Conservation (phyloP, 129 eudicot species). For the Escallonia herrerae region DNA sequence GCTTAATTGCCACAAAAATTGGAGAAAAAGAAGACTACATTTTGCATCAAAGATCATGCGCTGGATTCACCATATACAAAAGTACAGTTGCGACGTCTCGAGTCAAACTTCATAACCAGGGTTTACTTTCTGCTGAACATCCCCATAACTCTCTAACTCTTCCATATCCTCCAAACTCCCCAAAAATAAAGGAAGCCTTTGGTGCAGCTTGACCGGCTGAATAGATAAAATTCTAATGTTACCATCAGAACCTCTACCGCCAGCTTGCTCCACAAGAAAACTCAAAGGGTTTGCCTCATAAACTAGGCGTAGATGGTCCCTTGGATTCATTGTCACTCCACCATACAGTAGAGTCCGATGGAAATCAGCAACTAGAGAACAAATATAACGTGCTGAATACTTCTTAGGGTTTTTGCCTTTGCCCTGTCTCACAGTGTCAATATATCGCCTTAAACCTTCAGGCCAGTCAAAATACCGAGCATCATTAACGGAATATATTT, state of each 20-base stretch:
- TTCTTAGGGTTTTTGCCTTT: conserved; percentile 82
- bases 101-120: conserved; percentile 90
- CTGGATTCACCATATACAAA: not conserved
- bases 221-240: conserved; percentile 61
- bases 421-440: conserved; percentile 92
- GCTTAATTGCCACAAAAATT: too few species aligned
- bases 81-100: not conserved
- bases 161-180: conserved; percentile 94
- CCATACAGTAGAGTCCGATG: conserved; percentile 90
- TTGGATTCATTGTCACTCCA: conserved; percentile 94
- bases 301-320: conserved; percentile 97
- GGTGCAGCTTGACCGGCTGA: conserved; percentile 86
- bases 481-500: conserved; percentile 95
- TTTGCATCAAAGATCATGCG: too few species aligned
- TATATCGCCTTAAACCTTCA: conserved; percentile 77
- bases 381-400: conserved; percentile 90
- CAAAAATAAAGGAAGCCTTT: conserved; percentile 83
- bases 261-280: conserved; percentile 85
- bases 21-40: too few species aligned
- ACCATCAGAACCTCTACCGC: conserved; percentile 94
- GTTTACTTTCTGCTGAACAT: conserved; percentile 91
- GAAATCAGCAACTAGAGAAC: conserved; percentile 96
- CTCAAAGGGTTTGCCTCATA: conserved; percentile 92
- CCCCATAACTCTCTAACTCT: conserved; percentile 88
- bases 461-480: conserved; percentile 99